Conservation (phyloP, 1,284 basidiomycete genomes). For the Boletellus deceptivus region DNA sequence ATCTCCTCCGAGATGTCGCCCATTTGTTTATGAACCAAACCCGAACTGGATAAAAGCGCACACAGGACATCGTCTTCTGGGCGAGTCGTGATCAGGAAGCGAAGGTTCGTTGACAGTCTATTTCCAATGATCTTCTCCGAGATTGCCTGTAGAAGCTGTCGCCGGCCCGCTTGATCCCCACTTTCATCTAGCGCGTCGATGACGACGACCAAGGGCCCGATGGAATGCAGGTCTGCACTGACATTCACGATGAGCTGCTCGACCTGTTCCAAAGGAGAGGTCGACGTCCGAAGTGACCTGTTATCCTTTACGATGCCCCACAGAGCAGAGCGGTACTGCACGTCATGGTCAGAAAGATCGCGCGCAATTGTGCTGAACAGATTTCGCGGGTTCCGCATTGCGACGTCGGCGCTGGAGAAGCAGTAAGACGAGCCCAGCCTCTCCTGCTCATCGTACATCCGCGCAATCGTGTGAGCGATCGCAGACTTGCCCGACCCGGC, state of each 20-base stretch:
- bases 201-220: background rate
- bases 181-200: constrained; percentile 1
- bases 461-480: no score
- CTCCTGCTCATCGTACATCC: no score
- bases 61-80: background rate
- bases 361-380: background rate
- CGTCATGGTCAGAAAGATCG: constrained; percentile 1
- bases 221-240: no score
- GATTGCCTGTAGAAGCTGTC: background rate
- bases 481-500: no score
- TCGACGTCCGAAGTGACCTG: background rate
- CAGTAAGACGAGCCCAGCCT: background rate
- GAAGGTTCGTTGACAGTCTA: background rate
- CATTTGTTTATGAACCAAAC: background rate
- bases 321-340: background rate
- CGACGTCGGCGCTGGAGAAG: constrained; percentile 2
- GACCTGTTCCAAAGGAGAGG: background rate
- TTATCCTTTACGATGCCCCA: background rate
- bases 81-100: background rate
- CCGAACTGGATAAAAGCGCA: background rate
- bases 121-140: background rate
- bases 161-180: background rate
- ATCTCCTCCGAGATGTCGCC: background rate
- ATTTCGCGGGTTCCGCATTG: constrained; percentile 6
- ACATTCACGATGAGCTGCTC: background rate